These are phyloP conservation scores for Mycena epipterygia DNA, from an alignment of 768 basidiomycete species.

Conservation along the genomic window DNA sequence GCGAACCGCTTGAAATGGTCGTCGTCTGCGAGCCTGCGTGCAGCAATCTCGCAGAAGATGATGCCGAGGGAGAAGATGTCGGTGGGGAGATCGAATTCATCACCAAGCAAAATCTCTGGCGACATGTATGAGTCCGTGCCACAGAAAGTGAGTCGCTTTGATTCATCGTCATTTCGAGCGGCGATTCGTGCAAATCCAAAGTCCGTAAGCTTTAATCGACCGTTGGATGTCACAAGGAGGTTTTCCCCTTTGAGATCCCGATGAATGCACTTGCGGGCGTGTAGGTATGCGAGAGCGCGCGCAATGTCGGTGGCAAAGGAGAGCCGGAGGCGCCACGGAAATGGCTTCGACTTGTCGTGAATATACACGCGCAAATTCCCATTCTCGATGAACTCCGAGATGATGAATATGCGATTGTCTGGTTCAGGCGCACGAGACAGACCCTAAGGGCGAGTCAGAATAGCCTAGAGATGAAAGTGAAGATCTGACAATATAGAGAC, in stretches of 20 bases:
- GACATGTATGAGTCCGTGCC: conserved; percentile 98
- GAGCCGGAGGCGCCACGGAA: conserved; percentile 94
- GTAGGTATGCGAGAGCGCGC: conserved; percentile 96
- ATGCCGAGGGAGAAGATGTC: conserved; percentile 96
- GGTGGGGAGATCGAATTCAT: conserved; percentile 93
- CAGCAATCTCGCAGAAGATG: conserved; percentile 92
- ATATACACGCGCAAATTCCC: conserved; percentile 95
- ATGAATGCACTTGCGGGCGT: conserved; percentile 91
- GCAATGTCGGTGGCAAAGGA: conserved; percentile 97
- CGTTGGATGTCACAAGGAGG: conserved; percentile 93
- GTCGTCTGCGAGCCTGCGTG: conserved; percentile 89
- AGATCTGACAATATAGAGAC: conserved; percentile 22
- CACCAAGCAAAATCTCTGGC: conserved; percentile 92
- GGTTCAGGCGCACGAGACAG: conserved; percentile 84
- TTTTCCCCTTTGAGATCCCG: conserved; percentile 98
- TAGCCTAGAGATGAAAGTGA: conserved; percentile 83
- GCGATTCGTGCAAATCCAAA: conserved; percentile 98
- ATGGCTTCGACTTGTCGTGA: conserved; percentile 83
- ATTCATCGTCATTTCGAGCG: conserved; percentile 91
- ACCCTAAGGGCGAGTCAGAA: conserved; percentile 94
- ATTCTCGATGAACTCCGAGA: conserved; percentile 95
- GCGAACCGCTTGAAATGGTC: conserved; percentile 81
- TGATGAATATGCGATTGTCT: conserved; percentile 91
- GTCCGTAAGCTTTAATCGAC: conserved; percentile 97
- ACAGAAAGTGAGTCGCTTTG: conserved; percentile 86